Percentiles rank a stretch among this genome's conserved stretches.
These are phyloP conservation scores for Tolypocladium ophioglossoides DNA, from an alignment of 2,329 filamentous ascomycete species.

Conservation along the genomic window DNA sequence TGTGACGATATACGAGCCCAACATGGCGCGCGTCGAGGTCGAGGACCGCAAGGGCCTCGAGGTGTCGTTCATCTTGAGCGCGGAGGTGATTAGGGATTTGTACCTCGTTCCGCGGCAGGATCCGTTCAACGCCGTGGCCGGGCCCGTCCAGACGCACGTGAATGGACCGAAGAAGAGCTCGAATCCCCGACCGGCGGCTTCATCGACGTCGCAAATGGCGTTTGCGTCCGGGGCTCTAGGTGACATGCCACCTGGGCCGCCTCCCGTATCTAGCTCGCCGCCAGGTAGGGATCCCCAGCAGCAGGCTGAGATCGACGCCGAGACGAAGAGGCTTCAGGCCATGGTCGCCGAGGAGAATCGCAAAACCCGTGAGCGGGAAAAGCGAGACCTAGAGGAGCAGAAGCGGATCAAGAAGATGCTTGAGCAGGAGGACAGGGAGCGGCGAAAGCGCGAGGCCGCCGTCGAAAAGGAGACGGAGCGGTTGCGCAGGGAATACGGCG, in stretches of 20 bases:
- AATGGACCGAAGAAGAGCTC: not conserved
- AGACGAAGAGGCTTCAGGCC: slow-evolving; percentile 62
- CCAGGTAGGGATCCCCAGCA: slow-evolving; percentile 13
- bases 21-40: slow-evolving; percentile 79
- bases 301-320: slow-evolving; percentile 50
- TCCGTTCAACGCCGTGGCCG: slow-evolving; percentile 59
- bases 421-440: slow-evolving; percentile 53
- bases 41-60: slow-evolving; percentile 93
- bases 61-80: slow-evolving; percentile 58
- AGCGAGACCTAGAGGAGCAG: slow-evolving; percentile 42
- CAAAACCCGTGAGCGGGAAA: slow-evolving; percentile 43
- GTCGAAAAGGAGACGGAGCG: slow-evolving; percentile 77
- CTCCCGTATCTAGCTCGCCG: slow-evolving; percentile 4
- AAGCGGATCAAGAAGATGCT: slow-evolving; percentile 53
- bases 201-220: slow-evolving; percentile 14
- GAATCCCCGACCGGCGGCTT: slow-evolving; percentile 15
- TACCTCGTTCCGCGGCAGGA: slow-evolving; percentile 57
- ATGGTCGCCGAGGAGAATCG: slow-evolving; percentile 40
- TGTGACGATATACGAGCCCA: slow-evolving; percentile 86
- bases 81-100: slow-evolving; percentile 55
- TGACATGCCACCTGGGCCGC: slow-evolving; percentile 11
- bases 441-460: slow-evolving; percentile 40
- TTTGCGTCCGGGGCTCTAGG: slow-evolving; percentile 28
- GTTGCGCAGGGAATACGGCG: slow-evolving; percentile 57
- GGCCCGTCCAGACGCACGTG: not conserved